Evolutionary conservation across 306 rosid species (phyloP), one percentile per base, ranked within the genome.

Genomic region (Chamaecrista fasciculata): DNA sequence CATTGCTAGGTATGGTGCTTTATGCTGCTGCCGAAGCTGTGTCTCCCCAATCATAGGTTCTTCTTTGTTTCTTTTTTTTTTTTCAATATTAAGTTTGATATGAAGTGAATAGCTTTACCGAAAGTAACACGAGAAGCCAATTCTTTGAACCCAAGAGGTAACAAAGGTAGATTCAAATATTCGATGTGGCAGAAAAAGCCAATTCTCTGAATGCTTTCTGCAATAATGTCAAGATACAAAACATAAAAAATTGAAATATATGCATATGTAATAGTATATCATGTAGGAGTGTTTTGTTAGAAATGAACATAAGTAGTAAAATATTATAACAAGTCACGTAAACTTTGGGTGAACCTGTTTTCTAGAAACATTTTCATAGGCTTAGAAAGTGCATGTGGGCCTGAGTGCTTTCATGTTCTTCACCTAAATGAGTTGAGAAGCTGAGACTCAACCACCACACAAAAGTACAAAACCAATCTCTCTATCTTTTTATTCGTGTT

Each of bases 381-480:
- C 24, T 42, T 62, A 18, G n/a, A 62, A 58, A 58, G 24, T 70
- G 42, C 61, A 18, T 59, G 47, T 36, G 19, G 31, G 39, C 60
- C 15, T 14, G 59, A 26, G 11, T 71, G 36, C 47, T 63, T 70
- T 23, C 69, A 33, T 52, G 18, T 66, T 74, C 65, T 55, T 73
- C 77, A 50, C 51, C 61, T 64, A 67, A 58, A 70, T 33, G 46
- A 66, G 63, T 12, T 25, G 26, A 63, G n/a, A 66, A 46, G 57
- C 56, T 23, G 14, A 47, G 43, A 10, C 60, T 77, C 70, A 62
- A 63, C 65, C 2, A 66, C 77, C 57, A 31, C 53, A 57, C 11
- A 63, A 71, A 40, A 70, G 24, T 47, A 57, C 11, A 63, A 71
- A 40, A 70, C 59, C 65, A 69, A 60, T 55, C 70, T 29, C 40